A percentile compares a stretch with the other conserved stretches of the same genome.
Evolutionary conservation across 1,139 yeast species (phyloP).

Genomic region (Magnusiomyces magnusii): DNA sequence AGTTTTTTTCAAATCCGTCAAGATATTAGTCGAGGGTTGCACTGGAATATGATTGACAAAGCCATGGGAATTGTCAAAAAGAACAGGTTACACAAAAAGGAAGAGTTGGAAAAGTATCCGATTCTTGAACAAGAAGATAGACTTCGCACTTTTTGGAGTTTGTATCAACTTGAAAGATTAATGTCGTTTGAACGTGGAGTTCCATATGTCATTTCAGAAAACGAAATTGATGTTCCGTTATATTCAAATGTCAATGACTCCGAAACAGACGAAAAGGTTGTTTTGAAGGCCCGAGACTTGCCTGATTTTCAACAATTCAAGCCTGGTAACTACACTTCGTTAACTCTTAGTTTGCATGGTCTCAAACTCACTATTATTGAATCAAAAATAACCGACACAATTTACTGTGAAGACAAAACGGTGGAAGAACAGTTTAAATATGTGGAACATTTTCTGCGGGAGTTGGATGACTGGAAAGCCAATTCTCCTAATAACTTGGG

Average conservation of each 20-base stretch:
- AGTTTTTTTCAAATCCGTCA: slow-evolving; percentile 4
- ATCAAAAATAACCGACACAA: slow-evolving; percentile 1
- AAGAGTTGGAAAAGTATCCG: neutral
- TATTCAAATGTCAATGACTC: neutral
- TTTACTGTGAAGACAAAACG: slow-evolving; percentile 4
- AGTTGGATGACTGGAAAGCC: slow-evolving; percentile 4
- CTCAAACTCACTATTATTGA: neutral
- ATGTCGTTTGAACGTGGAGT: slow-evolving; percentile 2
- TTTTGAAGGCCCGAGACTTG: neutral
- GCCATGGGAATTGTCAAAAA: slow-evolving; percentile 4
- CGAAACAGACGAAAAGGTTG: neutral
- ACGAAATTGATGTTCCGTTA: slow-evolving; percentile 3
- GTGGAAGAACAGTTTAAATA: neutral
- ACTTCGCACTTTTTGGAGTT: slow-evolving; percentile 1
- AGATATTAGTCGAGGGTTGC: slow-evolving; percentile 2
- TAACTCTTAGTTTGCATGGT: slow-evolving; percentile 1
- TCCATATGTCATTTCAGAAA: neutral
- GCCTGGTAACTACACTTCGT: neutral
- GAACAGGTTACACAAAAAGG: slow-evolving; percentile 3
- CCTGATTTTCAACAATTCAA: neutral
- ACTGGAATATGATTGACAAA: slow-evolving; percentile 1
- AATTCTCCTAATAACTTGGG: neutral
- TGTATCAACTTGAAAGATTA: slow-evolving; percentile 2
- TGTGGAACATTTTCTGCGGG: slow-evolving; percentile 3
- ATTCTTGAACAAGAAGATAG: neutral